Evolutionary conservation across 306 rosid genomes (phyloP), one percentile per base, ranked within the genome.

Genomic region (Inga leiocalycina): DNA sequence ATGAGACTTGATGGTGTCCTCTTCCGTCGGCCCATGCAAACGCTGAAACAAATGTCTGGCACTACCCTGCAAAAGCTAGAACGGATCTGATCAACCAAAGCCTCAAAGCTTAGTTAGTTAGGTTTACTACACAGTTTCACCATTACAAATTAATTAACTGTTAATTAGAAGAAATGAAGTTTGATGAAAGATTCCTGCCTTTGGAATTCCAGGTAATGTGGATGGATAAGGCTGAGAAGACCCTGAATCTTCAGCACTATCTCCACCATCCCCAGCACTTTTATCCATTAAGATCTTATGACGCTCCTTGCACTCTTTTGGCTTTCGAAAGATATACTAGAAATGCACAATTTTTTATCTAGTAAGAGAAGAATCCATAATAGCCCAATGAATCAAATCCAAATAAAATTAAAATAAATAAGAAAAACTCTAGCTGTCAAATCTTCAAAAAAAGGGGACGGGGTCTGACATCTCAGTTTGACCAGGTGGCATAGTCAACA

Each of bases 211-310:
- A 3, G 93, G 97, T 74, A 94, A 80, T 2, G 97, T 91, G 74
- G 93, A 92, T 46, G 97, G 93, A 87, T 92, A 94, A 66, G 98
- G 88, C 82, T 92, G 97, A 74, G 98, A 92, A 80, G 97, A 90
- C 75, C 93, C 98, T 22, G 97, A 94, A 87, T 94, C 98, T 89
- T 94, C 98, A 67, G 94, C 98, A 75, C 98, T 94, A 69, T 94
- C 98, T 49, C 91, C 98, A 75, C 92, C 97, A 86, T 94, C 98
- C 83, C 92, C 94, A 74, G 91, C 70, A 70, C 78, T 86, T 87
- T 88, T 88, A 78, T 94, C 97, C 97, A 94, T 94, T 66, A 94
- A 87, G 54, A 84, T n/a, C 84, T 89, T 94, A 89, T 92, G 97
- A 77, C 92, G 97, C 71, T 94, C 98, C 86, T 94, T 94, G 88